phyloP scores from a whole-genome alignment of 768 basidiomycete genomes.

The Suillus sp. region DNA sequence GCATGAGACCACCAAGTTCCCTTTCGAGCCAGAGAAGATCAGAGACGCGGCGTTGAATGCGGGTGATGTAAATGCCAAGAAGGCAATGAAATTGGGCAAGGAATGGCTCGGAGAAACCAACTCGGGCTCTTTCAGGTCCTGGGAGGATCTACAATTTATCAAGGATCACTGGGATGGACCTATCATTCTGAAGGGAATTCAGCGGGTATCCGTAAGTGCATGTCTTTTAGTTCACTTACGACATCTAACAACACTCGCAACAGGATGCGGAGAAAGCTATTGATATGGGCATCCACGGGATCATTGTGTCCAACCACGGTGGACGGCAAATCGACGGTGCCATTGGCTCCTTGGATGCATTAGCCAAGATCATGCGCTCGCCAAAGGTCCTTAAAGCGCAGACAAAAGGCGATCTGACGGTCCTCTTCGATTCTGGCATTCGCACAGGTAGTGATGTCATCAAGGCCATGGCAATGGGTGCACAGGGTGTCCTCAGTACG shows the following conservation, averaged over 20 bases:
- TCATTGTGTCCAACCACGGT: conserved; percentile 49
- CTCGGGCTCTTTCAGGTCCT: conserved; percentile 62
- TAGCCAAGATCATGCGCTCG: conserved; percentile 70
- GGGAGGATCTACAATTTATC: conserved; percentile 73
- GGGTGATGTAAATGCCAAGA: conserved; percentile 50
- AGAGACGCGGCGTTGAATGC: conserved; percentile 39
- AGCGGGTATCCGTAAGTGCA: conserved; percentile 54
- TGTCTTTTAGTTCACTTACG: not conserved
- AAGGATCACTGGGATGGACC: conserved; percentile 78
- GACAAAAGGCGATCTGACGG: conserved; percentile 58
- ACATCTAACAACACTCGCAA: not conserved
- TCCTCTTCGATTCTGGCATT: conserved; percentile 74
- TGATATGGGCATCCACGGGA: conserved; percentile 44
- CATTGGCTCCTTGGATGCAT: conserved; percentile 71
- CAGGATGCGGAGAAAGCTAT: conserved; percentile 56
- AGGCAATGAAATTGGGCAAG: conserved; percentile 49
- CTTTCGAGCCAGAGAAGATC: conserved; percentile 54
- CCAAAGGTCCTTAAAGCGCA: conserved; percentile 60
- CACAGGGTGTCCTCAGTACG: conserved; percentile 76
- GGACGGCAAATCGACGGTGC: conserved; percentile 82
- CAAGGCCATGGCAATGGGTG: conserved; percentile 85
- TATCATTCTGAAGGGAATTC: conserved; percentile 77
- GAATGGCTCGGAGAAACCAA: conserved; percentile 67
- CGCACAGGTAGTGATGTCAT: conserved; percentile 82
- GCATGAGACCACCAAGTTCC: conserved; percentile 48